Percentiles rank a stretch among this genome's conserved stretches.
Evolutionary conservation across 768 basidiomycete genomes (phyloP).

Genomic region (Omphalotus guepiniiformis): DNA sequence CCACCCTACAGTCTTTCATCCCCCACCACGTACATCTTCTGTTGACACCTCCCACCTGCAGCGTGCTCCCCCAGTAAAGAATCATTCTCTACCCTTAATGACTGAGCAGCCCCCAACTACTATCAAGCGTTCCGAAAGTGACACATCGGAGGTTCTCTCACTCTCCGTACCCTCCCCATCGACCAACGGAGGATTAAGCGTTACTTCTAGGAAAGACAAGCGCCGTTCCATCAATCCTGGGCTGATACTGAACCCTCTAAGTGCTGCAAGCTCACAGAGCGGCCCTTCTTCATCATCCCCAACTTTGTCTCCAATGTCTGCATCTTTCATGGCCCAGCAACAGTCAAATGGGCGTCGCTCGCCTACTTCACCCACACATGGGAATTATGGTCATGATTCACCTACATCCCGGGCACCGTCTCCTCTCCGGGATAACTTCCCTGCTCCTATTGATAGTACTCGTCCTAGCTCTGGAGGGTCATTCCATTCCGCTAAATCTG

Average conservation of each 20-base stretch:
- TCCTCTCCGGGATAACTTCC: conserved; percentile 29
- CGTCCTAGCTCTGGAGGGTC: conserved; percentile 1
- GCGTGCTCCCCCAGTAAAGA: conserved; percentile 25
- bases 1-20: conserved; percentile 19
- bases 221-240: conserved; percentile 49
- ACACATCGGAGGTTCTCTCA: not conserved
- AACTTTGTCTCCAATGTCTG: conserved; percentile 28
- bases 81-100: conserved; percentile 38
- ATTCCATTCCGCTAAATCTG: conserved; percentile 3
- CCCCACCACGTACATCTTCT: conserved; percentile 14
- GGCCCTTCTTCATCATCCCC: conserved; percentile 21
- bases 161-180: conserved; percentile 19
- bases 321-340: conserved; percentile 17
- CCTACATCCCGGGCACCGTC: conserved; percentile 23
- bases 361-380: conserved; percentile 21
- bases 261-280: conserved; percentile 14
- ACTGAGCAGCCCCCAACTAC: conserved; percentile 3
- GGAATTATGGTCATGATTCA: conserved; percentile 13
- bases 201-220: conserved; percentile 37
- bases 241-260: conserved; percentile 29
- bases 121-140: not conserved
- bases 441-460: too few relatives aligned
- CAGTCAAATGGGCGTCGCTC: too few relatives aligned
- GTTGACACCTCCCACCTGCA: conserved; percentile 10
- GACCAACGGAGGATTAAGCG: conserved; percentile 28